Evolutionary conservation across 805 yeast genomes (phyloP).

Genomic region (Suhomyces tanzawaensis): DNA sequence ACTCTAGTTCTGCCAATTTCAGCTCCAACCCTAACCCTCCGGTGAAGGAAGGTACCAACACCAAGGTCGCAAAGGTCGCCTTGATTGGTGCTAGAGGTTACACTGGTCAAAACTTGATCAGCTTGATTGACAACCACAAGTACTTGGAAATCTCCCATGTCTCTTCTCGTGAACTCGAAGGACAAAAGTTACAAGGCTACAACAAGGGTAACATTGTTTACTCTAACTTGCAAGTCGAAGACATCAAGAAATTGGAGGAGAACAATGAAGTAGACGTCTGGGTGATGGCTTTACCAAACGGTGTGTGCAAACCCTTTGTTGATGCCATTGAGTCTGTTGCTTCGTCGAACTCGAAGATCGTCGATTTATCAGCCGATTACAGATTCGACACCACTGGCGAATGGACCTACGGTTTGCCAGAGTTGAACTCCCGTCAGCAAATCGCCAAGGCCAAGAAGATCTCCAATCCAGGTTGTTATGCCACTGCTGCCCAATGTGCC

Average conservation of each 20-base stretch:
- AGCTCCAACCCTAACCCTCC: conserved; percentile 72
- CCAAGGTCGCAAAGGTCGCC: conserved; percentile 70
- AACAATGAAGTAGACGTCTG: conserved; percentile 84
- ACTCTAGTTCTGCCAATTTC: conserved; percentile 19
- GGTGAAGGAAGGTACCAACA: conserved; percentile 58
- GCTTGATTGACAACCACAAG: conserved; percentile 84
- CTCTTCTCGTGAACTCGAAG: conserved; percentile 91
- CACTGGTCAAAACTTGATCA: conserved; percentile 91
- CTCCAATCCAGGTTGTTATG: conserved; percentile 98
- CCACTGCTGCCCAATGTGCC: conserved; percentile 93
- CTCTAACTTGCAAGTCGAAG: conserved; percentile 84
- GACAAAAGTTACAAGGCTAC: conserved; percentile 84
- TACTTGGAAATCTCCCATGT: conserved; percentile 86
- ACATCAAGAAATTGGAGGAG: conserved; percentile 74
- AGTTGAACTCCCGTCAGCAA: conserved; percentile 64
- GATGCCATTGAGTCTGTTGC: conserved; percentile 69
- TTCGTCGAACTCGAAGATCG: conserved; percentile 71
- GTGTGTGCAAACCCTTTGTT: conserved; percentile 88
- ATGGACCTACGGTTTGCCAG: conserved; percentile 97
- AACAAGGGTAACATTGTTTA: conserved; percentile 76
- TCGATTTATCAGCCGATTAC: conserved; percentile 94
- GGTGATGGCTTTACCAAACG: conserved; percentile 99
- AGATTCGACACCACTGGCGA: conserved; percentile 85
- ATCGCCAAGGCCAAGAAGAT: conserved; percentile 75
- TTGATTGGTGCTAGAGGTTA: conserved; percentile 98